Conservation (phyloP, 129 eudicot genomes). For the Silybum marianum region DNA sequence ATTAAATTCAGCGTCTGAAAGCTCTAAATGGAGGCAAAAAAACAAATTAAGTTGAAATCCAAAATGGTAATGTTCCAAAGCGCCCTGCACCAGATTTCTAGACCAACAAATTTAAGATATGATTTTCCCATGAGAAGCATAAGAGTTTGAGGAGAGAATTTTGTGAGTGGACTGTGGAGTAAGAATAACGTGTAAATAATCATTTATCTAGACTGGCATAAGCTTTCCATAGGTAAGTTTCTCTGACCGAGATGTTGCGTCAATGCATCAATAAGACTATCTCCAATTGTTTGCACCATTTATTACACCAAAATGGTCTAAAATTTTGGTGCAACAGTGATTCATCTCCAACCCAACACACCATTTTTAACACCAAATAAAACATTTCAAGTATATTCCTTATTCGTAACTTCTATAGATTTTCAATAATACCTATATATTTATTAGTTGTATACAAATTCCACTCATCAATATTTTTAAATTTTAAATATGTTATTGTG, state of each 20-base stretch:
- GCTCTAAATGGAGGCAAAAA: slow-evolving; percentile 2
- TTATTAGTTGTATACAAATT: background rate
- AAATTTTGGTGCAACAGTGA: background rate
- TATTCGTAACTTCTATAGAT: background rate
- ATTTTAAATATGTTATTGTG: background rate
- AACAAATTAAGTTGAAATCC: background rate
- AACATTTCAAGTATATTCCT: background rate
- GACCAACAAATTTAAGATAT: slow-evolving; percentile 7
- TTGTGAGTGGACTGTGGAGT: background rate
- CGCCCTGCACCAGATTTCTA: background rate
- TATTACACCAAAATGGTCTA: background rate
- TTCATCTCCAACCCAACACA: background rate
- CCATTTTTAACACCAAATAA: background rate
- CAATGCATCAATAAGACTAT: background rate
- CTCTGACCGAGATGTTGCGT: background rate
- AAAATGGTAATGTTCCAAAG: slow-evolving; percentile 1
- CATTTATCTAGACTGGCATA: background rate
- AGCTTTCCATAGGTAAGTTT: slow-evolving; percentile 8
- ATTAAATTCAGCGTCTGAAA: slow-evolving; percentile 6
- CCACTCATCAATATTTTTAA: background rate
- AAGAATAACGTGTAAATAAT: background rate
- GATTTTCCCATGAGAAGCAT: slow-evolving; percentile 9
- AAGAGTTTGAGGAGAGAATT: background rate
- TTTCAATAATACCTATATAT: background rate
- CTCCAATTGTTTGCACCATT: background rate